A percentile compares a stretch with the other conserved stretches of the same genome.
These are phyloP conservation scores for Plantago lanceolata DNA, from an alignment of 305 asterid genomes.

Conservation along the genomic window DNA sequence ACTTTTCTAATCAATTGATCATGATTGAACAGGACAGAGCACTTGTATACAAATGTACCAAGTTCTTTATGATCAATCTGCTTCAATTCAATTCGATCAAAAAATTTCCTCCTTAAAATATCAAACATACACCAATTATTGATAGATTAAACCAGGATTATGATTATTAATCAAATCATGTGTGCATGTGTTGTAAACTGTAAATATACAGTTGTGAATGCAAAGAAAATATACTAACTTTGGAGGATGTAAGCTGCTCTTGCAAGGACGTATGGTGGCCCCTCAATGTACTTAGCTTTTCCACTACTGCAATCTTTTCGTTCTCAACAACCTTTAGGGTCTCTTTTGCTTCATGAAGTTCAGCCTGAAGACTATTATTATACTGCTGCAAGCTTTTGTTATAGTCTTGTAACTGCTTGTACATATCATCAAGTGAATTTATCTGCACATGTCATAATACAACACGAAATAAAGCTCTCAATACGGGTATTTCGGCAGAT, in stretches of 20 bases:
- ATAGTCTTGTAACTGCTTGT: conserved; percentile 73
- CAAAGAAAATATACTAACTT: conserved; percentile 38
- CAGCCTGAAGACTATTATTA: conserved; percentile 78
- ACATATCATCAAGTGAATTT: conserved; percentile 66
- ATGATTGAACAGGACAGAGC: no score
- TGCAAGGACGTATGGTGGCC: conserved; percentile 78
- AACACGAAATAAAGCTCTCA: not conserved
- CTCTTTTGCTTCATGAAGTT: conserved; percentile 61
- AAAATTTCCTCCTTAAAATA: not conserved
- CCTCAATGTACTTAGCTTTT: conserved; percentile 79
- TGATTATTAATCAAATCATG: not conserved
- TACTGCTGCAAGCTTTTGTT: conserved; percentile 82
- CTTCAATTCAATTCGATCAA: not conserved
- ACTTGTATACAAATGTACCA: no score
- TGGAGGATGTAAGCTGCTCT: conserved; percentile 74
- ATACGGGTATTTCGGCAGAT: not conserved
- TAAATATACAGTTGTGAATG: not conserved
- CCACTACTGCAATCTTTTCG: conserved; percentile 76
- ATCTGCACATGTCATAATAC: conserved; percentile 42
- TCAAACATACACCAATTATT: not conserved
- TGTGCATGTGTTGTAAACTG: not conserved
- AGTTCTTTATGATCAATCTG: no score
- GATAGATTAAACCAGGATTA: not conserved
- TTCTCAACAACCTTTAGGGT: conserved; percentile 69
- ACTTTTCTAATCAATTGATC: no score